These are phyloP conservation scores for Rhododendron kiyosumense DNA, from an alignment of 148 eudicot species.

Conservation along the genomic window DNA sequence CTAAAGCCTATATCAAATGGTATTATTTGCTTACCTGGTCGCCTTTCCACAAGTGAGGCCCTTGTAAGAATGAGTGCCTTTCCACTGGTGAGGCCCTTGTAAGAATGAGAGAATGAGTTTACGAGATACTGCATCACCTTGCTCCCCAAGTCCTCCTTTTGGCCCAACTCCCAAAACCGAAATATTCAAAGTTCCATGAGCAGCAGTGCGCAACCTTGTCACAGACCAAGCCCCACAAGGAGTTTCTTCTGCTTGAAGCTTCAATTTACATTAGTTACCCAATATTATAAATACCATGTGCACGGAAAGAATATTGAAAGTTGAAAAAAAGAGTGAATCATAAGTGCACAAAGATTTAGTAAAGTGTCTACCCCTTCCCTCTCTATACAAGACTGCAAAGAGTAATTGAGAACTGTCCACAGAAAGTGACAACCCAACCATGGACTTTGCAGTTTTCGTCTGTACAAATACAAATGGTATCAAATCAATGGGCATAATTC, in stretches of 20 bases:
- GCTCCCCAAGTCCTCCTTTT: constrained; percentile 93
- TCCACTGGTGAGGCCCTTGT: constrained; percentile 82
- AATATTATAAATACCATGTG: neutral
- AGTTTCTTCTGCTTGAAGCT: constrained; percentile 98
- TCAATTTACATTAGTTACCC: constrained; percentile 20
- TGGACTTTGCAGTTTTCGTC: constrained; percentile 84
- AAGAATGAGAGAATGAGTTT: constrained; percentile 84
- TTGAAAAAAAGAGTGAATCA: constrained; percentile 5
- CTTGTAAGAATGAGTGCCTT: too few relatives aligned
- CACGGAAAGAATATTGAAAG: constrained; percentile 10
- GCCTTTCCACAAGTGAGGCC: constrained; percentile 95
- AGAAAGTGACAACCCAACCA: constrained; percentile 66
- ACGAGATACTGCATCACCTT: constrained; percentile 92
- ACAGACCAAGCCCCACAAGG: constrained; percentile 94
- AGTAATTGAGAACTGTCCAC: constrained; percentile 72
- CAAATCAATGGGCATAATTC: constrained; percentile 1
- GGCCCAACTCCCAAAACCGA: constrained; percentile 81
- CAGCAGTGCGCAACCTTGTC: constrained; percentile 87
- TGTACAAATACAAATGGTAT: constrained; percentile 27
- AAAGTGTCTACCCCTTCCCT: constrained; percentile 65
- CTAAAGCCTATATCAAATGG: neutral
- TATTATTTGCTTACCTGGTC: constrained; percentile 58
- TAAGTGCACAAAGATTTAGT: neutral
- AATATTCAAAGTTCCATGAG: constrained; percentile 74
- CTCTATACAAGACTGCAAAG: constrained; percentile 63